phyloP scores from a whole-genome alignment of 1,139 yeast species.

The Candida buenavistaensis region DNA sequence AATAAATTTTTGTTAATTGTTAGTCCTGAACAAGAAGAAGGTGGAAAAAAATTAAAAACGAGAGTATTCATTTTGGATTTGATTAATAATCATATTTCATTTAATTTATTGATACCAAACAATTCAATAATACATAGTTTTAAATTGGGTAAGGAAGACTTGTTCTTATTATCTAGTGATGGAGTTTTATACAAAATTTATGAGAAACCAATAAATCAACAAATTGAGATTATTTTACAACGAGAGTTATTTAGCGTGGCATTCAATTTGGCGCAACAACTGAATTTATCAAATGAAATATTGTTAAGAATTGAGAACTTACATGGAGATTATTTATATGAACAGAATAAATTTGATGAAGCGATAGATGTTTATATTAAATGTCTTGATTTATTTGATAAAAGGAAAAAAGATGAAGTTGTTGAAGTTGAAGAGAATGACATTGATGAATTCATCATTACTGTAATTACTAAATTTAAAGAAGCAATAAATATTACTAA shows the following conservation, averaged over 20 bases:
- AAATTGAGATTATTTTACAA: conserved; percentile 68
- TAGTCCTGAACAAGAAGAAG: conserved; percentile 43
- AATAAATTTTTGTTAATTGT: conserved; percentile 51
- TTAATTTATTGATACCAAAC: conserved; percentile 65
- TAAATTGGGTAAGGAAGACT: conserved; percentile 47
- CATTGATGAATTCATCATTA: conserved; percentile 62
- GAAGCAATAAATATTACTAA: conserved; percentile 77
- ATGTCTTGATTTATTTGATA: conserved; percentile 25
- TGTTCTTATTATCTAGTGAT: conserved; percentile 68
- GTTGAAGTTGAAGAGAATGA: conserved; percentile 24
- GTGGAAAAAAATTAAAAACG: conserved; percentile 27
- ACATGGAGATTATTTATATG: conserved; percentile 73
- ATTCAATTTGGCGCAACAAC: conserved; percentile 60
- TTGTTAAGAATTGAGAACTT: conserved; percentile 57
- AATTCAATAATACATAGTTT: conserved; percentile 57
- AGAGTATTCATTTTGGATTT: conserved; percentile 68
- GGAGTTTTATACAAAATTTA: conserved; percentile 70
- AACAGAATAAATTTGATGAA: conserved; percentile 61
- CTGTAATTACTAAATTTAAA: conserved; percentile 77
- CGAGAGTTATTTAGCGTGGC: conserved; percentile 77
- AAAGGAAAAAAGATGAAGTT: conserved; percentile 5
- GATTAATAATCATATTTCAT: conserved; percentile 67
- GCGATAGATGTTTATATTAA: conserved; percentile 69
- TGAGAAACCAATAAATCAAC: conserved; percentile 66
- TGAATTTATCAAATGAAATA: conserved; percentile 35